Percentiles rank a stretch among this genome's conserved stretches.
Evolutionary conservation across 768 basidiomycete species (phyloP).

Genomic region (Phlegmacium glaucopus): DNA sequence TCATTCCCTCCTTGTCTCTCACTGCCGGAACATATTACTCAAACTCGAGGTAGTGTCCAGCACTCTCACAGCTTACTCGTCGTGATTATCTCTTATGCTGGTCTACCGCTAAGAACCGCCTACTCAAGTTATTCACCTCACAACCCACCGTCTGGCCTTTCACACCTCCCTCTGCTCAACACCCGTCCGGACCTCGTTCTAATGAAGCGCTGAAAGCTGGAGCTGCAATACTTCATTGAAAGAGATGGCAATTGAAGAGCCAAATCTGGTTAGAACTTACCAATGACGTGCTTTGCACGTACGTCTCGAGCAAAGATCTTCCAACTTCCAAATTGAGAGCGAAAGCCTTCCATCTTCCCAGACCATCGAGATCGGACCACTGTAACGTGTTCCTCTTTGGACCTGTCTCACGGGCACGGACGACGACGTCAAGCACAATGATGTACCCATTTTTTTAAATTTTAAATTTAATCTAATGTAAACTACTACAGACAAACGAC

Average conservation of each 20-base stretch:
- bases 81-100: no score
- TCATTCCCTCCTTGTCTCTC: no score
- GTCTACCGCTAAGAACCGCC: no score
- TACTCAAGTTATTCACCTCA: slow-evolving; percentile 60
- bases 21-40: no score
- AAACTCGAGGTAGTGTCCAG: no score
- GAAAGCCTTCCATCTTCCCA: slow-evolving; percentile 19
- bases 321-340: slow-evolving; percentile 17
- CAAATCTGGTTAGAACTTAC: slow-evolving; percentile 63
- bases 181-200: slow-evolving; percentile 30
- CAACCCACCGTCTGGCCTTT: slow-evolving; percentile 62
- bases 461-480: no score
- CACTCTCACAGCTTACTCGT: no score
- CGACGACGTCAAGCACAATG: no score
- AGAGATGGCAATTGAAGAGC: slow-evolving; percentile 40
- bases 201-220: slow-evolving; percentile 48
- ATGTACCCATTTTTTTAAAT: no score
- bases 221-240: slow-evolving; percentile 42
- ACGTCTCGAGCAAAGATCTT: slow-evolving; percentile 46
- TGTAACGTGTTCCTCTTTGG: slow-evolving; percentile 24
- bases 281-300: slow-evolving; percentile 57
- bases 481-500: no score
- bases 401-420: slow-evolving; percentile 20
- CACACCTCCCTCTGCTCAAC: slow-evolving; percentile 58
- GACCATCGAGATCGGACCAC: slow-evolving; percentile 28